Evolutionary conservation across 345 rosid genomes (phyloP).

Genomic region (Hibiscus mutabilis): DNA sequence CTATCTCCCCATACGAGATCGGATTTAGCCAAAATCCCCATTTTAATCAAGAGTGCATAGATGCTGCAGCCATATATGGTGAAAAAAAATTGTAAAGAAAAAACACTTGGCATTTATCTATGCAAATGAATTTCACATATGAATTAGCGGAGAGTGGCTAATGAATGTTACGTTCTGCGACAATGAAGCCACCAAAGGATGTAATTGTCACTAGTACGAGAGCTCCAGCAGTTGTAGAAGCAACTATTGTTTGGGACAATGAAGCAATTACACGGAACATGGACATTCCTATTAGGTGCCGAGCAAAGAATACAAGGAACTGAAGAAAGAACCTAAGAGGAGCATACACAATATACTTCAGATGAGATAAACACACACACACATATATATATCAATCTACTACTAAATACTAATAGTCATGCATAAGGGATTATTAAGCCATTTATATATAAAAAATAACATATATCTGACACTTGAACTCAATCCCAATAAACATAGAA

Average conservation of each 20-base stretch:
- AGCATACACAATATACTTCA: not conserved
- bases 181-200: conserved; percentile 57
- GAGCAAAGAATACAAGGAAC: conserved; percentile 42
- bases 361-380: not conserved
- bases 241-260: conserved; percentile 41
- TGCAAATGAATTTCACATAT: not conserved
- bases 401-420: too few species aligned
- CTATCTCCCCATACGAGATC: conserved; percentile 69
- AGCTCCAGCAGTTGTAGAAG: conserved; percentile 46
- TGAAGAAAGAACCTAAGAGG: conserved; percentile 60
- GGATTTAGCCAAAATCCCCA: conserved; percentile 87
- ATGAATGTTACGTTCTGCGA: conserved; percentile 42
- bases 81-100: not conserved
- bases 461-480: too few species aligned
- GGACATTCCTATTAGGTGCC: conserved; percentile 60
- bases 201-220: conserved; percentile 29
- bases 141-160: not conserved
- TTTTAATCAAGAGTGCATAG: conserved; percentile 63
- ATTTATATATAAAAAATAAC: not conserved
- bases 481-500: too few species aligned
- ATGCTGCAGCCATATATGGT: conserved; percentile 33
- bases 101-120: not conserved
- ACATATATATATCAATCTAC: too few species aligned
- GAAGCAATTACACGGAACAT: conserved; percentile 72
- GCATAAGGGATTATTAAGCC: too few species aligned